Percentiles rank a stretch among this genome's conserved stretches.
Conservation (phyloP, 352 stramenopile species). For the Lagenidium giganteum region DNA sequence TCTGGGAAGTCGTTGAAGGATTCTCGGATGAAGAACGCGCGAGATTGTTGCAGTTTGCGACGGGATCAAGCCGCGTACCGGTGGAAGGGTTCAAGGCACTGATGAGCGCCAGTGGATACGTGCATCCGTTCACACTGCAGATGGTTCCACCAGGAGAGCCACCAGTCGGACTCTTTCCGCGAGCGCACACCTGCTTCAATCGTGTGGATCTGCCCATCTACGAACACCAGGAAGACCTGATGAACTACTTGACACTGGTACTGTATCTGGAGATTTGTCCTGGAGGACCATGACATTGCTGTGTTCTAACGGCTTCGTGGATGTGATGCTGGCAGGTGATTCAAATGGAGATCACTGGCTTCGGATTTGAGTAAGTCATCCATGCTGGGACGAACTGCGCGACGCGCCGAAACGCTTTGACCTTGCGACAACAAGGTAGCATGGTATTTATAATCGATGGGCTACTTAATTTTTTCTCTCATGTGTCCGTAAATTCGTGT, state of each 20-base stretch:
- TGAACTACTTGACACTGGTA: constrained; percentile 94
- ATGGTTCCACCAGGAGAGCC: constrained; percentile 69
- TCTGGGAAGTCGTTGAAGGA: constrained; percentile 69
- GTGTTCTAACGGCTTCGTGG: too few species aligned
- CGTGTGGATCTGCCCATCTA: constrained; percentile 70
- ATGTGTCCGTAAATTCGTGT: too few species aligned
- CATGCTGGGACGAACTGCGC: too few species aligned
- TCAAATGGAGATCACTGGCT: constrained; percentile 94
- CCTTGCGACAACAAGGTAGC: too few species aligned
- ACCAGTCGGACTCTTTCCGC: constrained; percentile 52
- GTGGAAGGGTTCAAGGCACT: constrained; percentile 92
- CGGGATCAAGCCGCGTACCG: constrained; percentile 80
- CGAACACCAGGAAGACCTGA: constrained; percentile 58
- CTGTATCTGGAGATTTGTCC: too few species aligned
- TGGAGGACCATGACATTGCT: too few species aligned
- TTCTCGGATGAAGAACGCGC: constrained; percentile 80
- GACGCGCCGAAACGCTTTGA: too few species aligned
- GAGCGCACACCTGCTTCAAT: constrained; percentile 82
- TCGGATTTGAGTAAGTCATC: constrained; percentile 95
- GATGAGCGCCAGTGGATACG: constrained; percentile 52
- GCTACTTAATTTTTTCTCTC: too few species aligned
- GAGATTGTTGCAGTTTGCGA: constrained; percentile 85
- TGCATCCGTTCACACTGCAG: constrained; percentile 95
- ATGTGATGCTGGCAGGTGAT: too few species aligned
- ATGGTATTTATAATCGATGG: too few species aligned